Percentiles rank a stretch among this genome's conserved stretches.
phyloP scores from a whole-genome alignment of 208 protist species.

The Trypanosoma platydactyli region DNA sequence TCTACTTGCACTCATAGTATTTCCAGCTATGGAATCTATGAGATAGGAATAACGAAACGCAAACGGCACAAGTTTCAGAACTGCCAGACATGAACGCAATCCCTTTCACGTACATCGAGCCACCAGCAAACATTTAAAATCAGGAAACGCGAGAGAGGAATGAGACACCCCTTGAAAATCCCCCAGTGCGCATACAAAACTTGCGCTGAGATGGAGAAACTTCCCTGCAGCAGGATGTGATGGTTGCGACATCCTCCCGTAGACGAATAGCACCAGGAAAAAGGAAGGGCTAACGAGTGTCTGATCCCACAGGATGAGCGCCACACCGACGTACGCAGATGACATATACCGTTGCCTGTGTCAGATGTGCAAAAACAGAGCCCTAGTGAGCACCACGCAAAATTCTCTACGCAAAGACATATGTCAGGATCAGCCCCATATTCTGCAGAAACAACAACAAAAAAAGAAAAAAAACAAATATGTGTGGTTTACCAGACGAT shows the following conservation, averaged over 20 bases:
- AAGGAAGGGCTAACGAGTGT: constrained; percentile 68
- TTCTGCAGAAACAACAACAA: constrained; percentile 65
- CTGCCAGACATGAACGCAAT: too few relatives aligned
- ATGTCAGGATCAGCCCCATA: constrained; percentile 84
- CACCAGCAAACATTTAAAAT: too few relatives aligned
- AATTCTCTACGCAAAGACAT: constrained; percentile 93
- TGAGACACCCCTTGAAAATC: too few relatives aligned
- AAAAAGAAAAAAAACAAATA: constrained; percentile 80
- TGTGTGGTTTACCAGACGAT: constrained; percentile 27
- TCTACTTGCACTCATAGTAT: too few relatives aligned
- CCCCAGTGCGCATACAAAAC: too few relatives aligned
- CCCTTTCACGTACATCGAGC: too few relatives aligned
- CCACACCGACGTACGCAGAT: constrained; percentile 69
- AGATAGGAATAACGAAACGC: too few relatives aligned
- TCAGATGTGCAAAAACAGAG: constrained; percentile 86
- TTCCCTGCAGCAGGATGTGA: too few relatives aligned
- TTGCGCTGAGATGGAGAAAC: too few relatives aligned
- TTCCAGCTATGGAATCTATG: too few relatives aligned
- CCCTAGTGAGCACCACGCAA: constrained; percentile 88
- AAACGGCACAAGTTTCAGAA: too few relatives aligned
- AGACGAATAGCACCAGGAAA: constrained; percentile 25
- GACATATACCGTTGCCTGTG: constrained; percentile 63
- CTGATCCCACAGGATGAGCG: constrained; percentile 52
- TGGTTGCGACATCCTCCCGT: not conserved
- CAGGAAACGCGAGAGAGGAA: too few relatives aligned